Conservation (phyloP, 768 basidiomycete species). For the Royoungia palumana region DNA sequence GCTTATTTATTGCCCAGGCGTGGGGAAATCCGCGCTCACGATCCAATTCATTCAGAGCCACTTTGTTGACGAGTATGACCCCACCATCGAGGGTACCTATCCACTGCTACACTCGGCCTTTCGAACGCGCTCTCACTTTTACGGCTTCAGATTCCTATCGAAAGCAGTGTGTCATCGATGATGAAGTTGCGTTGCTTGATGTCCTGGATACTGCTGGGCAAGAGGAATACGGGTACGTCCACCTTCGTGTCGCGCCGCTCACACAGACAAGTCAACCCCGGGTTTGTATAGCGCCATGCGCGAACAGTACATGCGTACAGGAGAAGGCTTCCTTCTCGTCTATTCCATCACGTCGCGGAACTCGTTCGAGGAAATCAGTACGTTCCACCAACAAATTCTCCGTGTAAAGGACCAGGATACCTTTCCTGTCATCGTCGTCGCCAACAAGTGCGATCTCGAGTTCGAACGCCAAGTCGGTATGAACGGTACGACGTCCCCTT, state of each 20-base stretch:
- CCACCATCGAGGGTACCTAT: conserved; percentile 82
- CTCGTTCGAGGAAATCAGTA: conserved; percentile 95
- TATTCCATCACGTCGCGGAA: conserved; percentile 98
- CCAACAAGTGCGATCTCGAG: conserved; percentile 97
- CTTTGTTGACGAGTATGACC: conserved; percentile 91
- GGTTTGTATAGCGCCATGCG: conserved; percentile 78
- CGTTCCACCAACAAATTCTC: conserved; percentile 94
- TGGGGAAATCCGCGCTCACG: conserved; percentile 87
- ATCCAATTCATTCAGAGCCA: conserved; percentile 98
- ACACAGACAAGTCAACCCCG: conserved; percentile 1
- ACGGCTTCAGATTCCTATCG: conserved; percentile 78
- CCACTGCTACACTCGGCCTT: not conserved
- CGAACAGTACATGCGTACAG: conserved; percentile 98
- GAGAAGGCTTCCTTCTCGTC: conserved; percentile 96
- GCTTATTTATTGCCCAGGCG: conserved; percentile 21
- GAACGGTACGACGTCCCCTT: conserved; percentile 58
- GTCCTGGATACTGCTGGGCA: conserved; percentile 97
- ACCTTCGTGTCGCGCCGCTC: conserved; percentile 1
- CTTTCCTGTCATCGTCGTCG: conserved; percentile 94
- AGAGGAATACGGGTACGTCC: conserved; percentile 91
- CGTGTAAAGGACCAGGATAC: conserved; percentile 95
- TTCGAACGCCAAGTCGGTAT: conserved; percentile 95
- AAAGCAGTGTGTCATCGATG: conserved; percentile 96
- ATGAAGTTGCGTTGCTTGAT: conserved; percentile 96
- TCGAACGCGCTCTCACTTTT: not conserved